Evolutionary conservation across 2,329 filamentous ascomycete species (phyloP).

Genomic region (Claviceps pazoutovae): DNA sequence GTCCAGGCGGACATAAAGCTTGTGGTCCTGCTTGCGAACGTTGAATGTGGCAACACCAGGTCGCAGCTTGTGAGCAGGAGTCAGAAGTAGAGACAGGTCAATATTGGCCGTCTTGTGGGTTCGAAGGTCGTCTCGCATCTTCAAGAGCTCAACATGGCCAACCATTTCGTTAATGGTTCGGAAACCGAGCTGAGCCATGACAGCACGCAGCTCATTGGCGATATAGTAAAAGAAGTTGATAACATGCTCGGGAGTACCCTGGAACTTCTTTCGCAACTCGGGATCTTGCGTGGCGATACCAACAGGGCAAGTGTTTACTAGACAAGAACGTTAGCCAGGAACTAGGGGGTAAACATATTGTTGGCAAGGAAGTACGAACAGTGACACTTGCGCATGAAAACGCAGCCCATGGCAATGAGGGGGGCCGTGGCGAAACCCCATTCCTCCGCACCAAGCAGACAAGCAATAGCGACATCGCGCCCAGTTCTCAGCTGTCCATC

Average conservation of each 20-base stretch:
- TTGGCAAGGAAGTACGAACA: not conserved
- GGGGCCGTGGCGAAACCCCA: conserved; percentile 94
- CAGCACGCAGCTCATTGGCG: conserved; percentile 86
- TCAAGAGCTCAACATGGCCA: conserved; percentile 74
- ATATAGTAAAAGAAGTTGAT: conserved; percentile 99
- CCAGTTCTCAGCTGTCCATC: conserved; percentile 90
- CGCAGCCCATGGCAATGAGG: conserved; percentile 90
- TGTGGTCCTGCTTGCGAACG: conserved; percentile 93
- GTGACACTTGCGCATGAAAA: conserved; percentile 79
- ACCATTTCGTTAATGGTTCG: conserved; percentile 97
- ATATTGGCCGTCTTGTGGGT: conserved; percentile 86
- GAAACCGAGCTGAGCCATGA: conserved; percentile 93
- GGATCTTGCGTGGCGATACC: conserved; percentile 94
- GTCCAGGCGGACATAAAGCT: conserved; percentile 81
- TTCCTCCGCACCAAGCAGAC: conserved; percentile 91
- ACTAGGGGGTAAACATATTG: too few relatives aligned
- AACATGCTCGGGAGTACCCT: conserved; percentile 84
- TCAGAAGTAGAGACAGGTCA: conserved; percentile 82
- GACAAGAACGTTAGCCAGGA: not conserved
- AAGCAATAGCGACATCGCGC: conserved; percentile 86
- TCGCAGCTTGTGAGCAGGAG: conserved; percentile 87
- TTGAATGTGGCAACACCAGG: conserved; percentile 95
- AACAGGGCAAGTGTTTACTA: conserved; percentile 65
- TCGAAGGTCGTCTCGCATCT: conserved; percentile 75
- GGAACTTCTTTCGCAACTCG: conserved; percentile 86